Evolutionary conservation across 345 rosid genomes (phyloP).

Genomic region (Boechera stricta): DNA sequence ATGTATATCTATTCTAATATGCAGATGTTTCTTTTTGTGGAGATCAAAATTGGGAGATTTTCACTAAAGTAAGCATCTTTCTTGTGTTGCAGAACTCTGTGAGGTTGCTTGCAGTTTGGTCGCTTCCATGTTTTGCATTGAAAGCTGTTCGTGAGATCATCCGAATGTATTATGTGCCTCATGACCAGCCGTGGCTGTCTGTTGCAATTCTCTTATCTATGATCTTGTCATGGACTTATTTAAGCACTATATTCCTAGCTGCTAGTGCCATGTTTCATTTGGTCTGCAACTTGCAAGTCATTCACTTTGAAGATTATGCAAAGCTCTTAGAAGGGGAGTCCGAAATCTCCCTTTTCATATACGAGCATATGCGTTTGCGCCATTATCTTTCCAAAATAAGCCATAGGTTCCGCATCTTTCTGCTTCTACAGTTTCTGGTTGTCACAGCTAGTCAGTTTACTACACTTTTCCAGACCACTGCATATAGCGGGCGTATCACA

Average conservation of each 20-base stretch:
- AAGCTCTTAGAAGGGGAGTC: conserved; percentile 72
- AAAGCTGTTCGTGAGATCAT: conserved; percentile 70
- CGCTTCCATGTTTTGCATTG: conserved; percentile 71
- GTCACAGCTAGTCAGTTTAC: conserved; percentile 77
- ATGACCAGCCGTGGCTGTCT: conserved; percentile 74
- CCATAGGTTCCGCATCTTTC: conserved; percentile 93
- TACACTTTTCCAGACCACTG: conserved; percentile 81
- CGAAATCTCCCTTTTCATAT: conserved; percentile 64
- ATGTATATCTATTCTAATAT: too few relatives aligned
- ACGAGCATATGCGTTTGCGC: conserved; percentile 78
- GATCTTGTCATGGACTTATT: conserved; percentile 76
- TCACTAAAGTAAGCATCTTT: neutral
- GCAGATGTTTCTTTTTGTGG: neutral
- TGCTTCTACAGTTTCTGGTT: conserved; percentile 71
- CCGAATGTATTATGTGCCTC: conserved; percentile 56
- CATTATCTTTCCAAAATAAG: conserved; percentile 89
- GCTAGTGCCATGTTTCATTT: conserved; percentile 84
- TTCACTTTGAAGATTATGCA: conserved; percentile 80
- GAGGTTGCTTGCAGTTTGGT: conserved; percentile 69
- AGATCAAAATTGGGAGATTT: too few relatives aligned
- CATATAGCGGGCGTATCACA: conserved; percentile 66
- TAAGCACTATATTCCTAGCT: conserved; percentile 68
- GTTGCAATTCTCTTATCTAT: conserved; percentile 55
- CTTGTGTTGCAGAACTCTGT: conserved; percentile 58
- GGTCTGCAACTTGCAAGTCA: conserved; percentile 91